Percentiles rank a stretch among this genome's conserved stretches.
Conservation (phyloP, 768 basidiomycete species). For the Podaxis pistillaris region DNA sequence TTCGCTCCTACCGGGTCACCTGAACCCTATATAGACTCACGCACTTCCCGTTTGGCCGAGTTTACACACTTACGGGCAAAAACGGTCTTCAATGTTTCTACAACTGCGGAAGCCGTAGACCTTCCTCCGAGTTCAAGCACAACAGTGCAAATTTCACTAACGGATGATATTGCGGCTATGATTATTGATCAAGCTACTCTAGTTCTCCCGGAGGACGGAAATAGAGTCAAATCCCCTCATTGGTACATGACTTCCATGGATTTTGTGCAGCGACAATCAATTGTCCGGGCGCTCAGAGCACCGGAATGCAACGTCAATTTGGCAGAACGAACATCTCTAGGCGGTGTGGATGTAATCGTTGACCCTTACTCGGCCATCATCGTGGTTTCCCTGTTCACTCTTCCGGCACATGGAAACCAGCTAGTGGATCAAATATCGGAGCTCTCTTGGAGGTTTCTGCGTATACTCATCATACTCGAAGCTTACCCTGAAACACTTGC, state of each 20-base stretch:
- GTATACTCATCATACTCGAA: slow-evolving; percentile 62
- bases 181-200: slow-evolving; percentile 47
- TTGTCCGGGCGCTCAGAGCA: slow-evolving; percentile 52
- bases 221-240: slow-evolving; percentile 39
- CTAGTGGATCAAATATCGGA: slow-evolving; percentile 42
- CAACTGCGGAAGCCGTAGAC: neutral
- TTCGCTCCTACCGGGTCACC: neutral
- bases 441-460: slow-evolving; percentile 63
- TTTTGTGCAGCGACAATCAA: slow-evolving; percentile 63
- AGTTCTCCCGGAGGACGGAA: slow-evolving; percentile 32
- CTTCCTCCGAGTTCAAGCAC: slow-evolving; percentile 11
- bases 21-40: slow-evolving; percentile 25
- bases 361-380: slow-evolving; percentile 61
- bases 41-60: slow-evolving; percentile 31
- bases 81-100: slow-evolving; percentile 23
- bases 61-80: slow-evolving; percentile 43
- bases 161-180: slow-evolving; percentile 21
- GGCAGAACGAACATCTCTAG: slow-evolving; percentile 61
- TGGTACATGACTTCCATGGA: slow-evolving; percentile 70
- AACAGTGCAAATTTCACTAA: slow-evolving; percentile 28
- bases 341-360: slow-evolving; percentile 63
- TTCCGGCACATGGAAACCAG: slow-evolving; percentile 49
- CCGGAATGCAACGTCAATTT: slow-evolving; percentile 49
- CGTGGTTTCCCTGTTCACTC: slow-evolving; percentile 42
- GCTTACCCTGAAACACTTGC: slow-evolving; percentile 54